Conservation (phyloP, 78 protist genomes). For the Monocercomonoides exilis region DNA sequence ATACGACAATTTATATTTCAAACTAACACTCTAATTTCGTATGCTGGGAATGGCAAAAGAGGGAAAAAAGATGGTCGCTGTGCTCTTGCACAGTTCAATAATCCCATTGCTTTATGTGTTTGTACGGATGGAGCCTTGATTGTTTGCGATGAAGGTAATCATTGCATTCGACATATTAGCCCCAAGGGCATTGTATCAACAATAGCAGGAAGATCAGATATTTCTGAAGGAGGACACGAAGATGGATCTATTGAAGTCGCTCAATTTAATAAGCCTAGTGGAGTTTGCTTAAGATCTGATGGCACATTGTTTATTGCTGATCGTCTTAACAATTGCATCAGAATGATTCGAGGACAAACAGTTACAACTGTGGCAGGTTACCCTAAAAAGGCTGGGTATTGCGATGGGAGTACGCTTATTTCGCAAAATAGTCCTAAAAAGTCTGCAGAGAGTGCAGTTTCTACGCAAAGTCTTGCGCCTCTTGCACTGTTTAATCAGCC, state of each 20-base stretch:
- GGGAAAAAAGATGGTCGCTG: background rate
- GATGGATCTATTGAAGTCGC: background rate
- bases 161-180: background rate
- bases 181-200: background rate
- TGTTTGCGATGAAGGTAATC: background rate
- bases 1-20: background rate
- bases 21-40: background rate
- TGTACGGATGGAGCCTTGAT: background rate
- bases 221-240: background rate
- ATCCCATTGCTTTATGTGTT: background rate
- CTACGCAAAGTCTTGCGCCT: background rate
- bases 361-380: background rate
- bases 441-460: background rate
- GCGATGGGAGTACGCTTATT: background rate
- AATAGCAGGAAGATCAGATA: background rate
- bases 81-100: background rate
- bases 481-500: background rate
- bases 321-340: background rate
- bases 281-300: background rate
- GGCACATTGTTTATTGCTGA: background rate
- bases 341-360: background rate
- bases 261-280: background rate
- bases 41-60: background rate
- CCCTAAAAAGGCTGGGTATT: background rate
- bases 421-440: background rate